Evolutionary conservation across 106 monocot species (phyloP).

Genomic region (Iris macrosiphon): DNA sequence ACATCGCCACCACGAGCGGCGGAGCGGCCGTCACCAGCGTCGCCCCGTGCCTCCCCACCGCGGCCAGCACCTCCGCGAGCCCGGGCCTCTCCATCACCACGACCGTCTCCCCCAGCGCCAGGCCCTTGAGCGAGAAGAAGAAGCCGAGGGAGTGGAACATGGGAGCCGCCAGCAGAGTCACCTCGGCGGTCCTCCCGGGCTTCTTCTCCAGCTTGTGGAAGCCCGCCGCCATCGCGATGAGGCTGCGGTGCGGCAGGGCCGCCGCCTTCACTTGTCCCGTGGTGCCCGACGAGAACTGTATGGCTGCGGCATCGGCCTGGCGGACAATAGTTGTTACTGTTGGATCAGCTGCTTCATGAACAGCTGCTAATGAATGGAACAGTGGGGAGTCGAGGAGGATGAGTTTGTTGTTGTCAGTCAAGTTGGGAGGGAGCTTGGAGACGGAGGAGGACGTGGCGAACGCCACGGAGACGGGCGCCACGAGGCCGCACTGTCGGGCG

Average conservation of each 20-base stretch:
- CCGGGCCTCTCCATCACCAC: constrained; percentile 21
- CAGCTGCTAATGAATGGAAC: constrained; percentile 26
- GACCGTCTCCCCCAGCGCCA: constrained; percentile 46
- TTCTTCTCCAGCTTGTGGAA: constrained; percentile 3
- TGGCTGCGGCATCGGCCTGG: constrained; percentile 53
- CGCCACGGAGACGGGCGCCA: constrained; percentile 31
- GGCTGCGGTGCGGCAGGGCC: constrained; percentile 50
- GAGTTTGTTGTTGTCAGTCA: background rate
- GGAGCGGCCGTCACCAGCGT: constrained; percentile 49
- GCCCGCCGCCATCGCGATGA: constrained; percentile 47
- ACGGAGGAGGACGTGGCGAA: constrained; percentile 22
- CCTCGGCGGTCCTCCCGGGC: background rate
- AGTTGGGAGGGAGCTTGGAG: constrained; percentile 27
- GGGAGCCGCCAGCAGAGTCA: constrained; percentile 41
- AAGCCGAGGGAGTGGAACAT: constrained; percentile 76
- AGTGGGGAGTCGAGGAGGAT: constrained; percentile 40
- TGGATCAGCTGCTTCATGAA: background rate
- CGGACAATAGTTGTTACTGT: background rate
- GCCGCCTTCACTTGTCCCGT: constrained; percentile 63
- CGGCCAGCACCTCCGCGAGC: constrained; percentile 16
- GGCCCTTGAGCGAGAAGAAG: constrained; percentile 16
- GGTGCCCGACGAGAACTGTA: constrained; percentile 78
- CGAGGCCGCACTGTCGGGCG: constrained; percentile 35
- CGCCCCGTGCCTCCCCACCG: constrained; percentile 36
- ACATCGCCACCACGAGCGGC: constrained; percentile 62